Evolutionary conservation across 768 basidiomycete species (phyloP).

Genomic region (Agrocybe chaxingu): DNA sequence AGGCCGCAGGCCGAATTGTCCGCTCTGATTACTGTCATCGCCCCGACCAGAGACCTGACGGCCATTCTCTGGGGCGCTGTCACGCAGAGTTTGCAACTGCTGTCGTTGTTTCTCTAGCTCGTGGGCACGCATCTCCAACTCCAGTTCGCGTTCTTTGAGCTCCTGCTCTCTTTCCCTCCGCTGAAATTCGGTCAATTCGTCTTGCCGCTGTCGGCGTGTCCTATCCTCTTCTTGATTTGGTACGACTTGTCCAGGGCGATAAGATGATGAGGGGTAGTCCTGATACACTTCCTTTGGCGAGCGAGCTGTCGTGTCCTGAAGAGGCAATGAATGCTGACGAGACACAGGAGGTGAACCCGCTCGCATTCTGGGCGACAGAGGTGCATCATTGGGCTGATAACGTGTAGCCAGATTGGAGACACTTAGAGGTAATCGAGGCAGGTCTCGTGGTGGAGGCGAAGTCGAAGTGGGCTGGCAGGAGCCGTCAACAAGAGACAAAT

Average conservation of each 20-base stretch:
- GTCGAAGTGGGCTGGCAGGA: conserved; percentile 41
- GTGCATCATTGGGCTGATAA: conserved; percentile 47
- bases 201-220: conserved; percentile 35
- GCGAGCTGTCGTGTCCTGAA: conserved; percentile 15
- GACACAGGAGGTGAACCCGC: conserved; percentile 23
- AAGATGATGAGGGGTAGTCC: conserved; percentile 1
- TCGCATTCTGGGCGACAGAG: conserved; percentile 34
- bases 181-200: conserved; percentile 51
- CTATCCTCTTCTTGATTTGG: conserved; percentile 25
- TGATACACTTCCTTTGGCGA: conserved; percentile 17
- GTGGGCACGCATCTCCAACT: conserved; percentile 47
- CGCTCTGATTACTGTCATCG: conserved; percentile 14
- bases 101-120: conserved; percentile 59
- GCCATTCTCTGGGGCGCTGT: conserved; percentile 15
- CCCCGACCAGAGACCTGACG: conserved; percentile 14
- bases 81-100: conserved; percentile 34
- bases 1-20: conserved; percentile 23
- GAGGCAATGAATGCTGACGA: conserved; percentile 28
- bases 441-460: conserved; percentile 56
- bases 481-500: background rate
- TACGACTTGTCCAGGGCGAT: conserved; percentile 3
- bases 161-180: conserved; percentile 53
- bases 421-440: conserved; percentile 61
- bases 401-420: conserved; percentile 63
- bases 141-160: conserved; percentile 50